Evolutionary conservation across 2,329 filamentous ascomycete species (phyloP).

Genomic region (Pseudocercospora pini-densiflorae): DNA sequence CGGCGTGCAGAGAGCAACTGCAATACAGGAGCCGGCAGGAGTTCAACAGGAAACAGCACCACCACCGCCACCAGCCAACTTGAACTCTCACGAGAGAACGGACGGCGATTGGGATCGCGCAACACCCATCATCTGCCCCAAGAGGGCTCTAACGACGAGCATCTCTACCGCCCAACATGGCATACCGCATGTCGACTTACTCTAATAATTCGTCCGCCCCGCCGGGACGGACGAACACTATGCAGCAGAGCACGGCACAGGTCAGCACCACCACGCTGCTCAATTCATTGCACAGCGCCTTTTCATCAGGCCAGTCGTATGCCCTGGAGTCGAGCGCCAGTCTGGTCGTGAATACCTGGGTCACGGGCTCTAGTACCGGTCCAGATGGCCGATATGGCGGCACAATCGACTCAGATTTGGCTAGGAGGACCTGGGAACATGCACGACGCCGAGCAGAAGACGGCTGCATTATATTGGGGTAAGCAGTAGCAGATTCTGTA

Average conservation of each 20-base stretch:
- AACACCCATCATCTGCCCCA: conserved; percentile 4
- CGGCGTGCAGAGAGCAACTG: background rate
- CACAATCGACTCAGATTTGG: conserved; percentile 79
- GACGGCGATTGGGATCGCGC: background rate
- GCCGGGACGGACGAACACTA: conserved; percentile 55
- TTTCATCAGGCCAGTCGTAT: conserved; percentile 81
- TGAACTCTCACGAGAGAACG: conserved; percentile 11
- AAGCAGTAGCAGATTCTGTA: conserved; percentile 40
- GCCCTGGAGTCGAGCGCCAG: conserved; percentile 87
- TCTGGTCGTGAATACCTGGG: conserved; percentile 93
- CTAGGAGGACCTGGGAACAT: conserved; percentile 91
- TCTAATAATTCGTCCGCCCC: conserved; percentile 63
- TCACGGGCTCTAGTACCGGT: conserved; percentile 74
- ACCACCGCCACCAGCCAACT: background rate
- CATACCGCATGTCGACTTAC: conserved; percentile 65
- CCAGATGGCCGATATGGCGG: conserved; percentile 72
- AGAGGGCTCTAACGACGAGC: conserved; percentile 4
- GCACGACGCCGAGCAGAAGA: conserved; percentile 92
- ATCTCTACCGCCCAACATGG: conserved; percentile 52
- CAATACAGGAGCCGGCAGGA: background rate
- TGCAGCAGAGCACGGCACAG: conserved; percentile 62
- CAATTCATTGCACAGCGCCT: conserved; percentile 89
- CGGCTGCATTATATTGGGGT: conserved; percentile 90
- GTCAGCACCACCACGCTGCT: conserved; percentile 92
- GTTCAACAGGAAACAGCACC: background rate